Conservation (phyloP, 2,329 filamentous ascomycete species). For the Pseudogymnoascus sp. region DNA sequence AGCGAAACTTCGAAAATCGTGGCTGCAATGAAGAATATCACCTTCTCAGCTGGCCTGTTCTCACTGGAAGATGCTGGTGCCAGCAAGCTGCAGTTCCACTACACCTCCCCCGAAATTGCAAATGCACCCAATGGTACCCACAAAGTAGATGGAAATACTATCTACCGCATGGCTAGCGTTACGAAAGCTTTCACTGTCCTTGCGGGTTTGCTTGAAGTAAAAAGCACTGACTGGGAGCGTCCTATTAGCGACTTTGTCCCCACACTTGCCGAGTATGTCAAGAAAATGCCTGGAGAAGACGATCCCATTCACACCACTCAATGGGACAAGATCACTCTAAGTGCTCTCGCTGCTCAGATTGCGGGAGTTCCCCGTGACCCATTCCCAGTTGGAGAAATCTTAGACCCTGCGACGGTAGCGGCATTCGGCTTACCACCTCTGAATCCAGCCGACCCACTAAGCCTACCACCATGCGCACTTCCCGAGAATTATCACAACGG, state of each 20-base stretch:
- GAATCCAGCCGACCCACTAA: constrained; percentile 12
- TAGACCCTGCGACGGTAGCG: not conserved
- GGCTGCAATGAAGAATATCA: constrained; percentile 26
- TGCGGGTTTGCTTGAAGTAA: constrained; percentile 31
- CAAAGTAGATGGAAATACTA: constrained; percentile 34
- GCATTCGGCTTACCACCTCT: not conserved
- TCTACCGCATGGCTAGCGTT: constrained; percentile 37
- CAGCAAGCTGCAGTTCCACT: constrained; percentile 30
- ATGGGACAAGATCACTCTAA: constrained; percentile 31
- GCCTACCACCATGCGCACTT: constrained; percentile 14
- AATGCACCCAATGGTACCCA: constrained; percentile 28
- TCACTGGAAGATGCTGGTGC: constrained; percentile 31
- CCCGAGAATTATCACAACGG: not conserved
- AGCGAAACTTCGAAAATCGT: not conserved
- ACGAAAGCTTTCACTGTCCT: constrained; percentile 35
- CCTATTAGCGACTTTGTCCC: constrained; percentile 29
- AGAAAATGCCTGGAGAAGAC: constrained; percentile 7
- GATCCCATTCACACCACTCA: constrained; percentile 21
- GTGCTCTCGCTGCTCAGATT: constrained; percentile 29
- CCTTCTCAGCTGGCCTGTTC: constrained; percentile 35
- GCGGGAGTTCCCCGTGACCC: constrained; percentile 26
- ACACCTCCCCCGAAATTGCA: constrained; percentile 29
- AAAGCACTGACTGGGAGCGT: constrained; percentile 30
- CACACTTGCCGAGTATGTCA: constrained; percentile 20
- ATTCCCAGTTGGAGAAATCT: constrained; percentile 17